Evolutionary conservation across 2,329 filamentous ascomycete species (phyloP).

Genomic region (Stemphylium beticola): DNA sequence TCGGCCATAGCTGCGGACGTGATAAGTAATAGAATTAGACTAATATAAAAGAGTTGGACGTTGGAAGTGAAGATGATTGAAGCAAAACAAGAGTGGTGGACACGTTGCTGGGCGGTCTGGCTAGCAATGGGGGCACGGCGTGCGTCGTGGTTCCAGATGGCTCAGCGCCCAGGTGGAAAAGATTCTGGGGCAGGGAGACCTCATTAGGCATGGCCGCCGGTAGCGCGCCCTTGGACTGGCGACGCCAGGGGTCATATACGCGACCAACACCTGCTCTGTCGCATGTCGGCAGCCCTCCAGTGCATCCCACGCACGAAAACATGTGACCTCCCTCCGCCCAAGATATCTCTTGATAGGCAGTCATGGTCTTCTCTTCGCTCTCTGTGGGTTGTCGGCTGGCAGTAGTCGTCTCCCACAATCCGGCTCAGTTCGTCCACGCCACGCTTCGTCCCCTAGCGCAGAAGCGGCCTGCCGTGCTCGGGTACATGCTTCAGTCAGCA

Average conservation of each 20-base stretch:
- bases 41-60: not conserved
- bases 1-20: slow-evolving; percentile 15
- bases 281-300: not conserved
- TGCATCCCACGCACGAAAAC: slow-evolving; percentile 8
- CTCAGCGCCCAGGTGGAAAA: slow-evolving; percentile 6
- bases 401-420: too few species aligned
- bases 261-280: not conserved
- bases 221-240: not conserved
- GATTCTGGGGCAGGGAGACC: slow-evolving; percentile 8
- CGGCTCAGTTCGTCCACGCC: too few species aligned
- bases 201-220: too few species aligned
- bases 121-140: slow-evolving; percentile 13
- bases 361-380: not conserved
- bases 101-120: not conserved
- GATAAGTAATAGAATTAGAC: not conserved
- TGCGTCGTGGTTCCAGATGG: slow-evolving; percentile 9
- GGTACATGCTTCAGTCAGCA: too few species aligned
- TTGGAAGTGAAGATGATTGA: not conserved
- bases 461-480: too few species aligned
- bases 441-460: too few species aligned
- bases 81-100: not conserved
- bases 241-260: slow-evolving; percentile 2
- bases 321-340: slow-evolving; percentile 10
- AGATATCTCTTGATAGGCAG: not conserved
- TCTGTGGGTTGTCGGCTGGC: too few species aligned